Evolutionary conservation across 148 eudicot genomes (phyloP).

Genomic region (Diospyros kaki): DNA sequence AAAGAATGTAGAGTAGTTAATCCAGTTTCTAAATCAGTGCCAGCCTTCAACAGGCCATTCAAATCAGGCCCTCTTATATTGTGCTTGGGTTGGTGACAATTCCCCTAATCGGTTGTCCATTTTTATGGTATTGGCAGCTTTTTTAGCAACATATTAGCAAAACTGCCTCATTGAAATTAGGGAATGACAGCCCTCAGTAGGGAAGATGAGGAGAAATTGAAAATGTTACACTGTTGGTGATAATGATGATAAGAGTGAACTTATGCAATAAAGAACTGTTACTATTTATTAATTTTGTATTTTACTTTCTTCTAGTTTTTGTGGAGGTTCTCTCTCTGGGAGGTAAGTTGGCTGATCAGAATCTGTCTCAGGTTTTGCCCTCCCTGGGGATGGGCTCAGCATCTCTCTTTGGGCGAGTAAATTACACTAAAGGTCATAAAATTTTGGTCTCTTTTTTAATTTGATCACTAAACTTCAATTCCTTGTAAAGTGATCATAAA

Average conservation of each 20-base stretch:
- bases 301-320: no score
- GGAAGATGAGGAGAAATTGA: no score
- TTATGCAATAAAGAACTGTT: not conserved
- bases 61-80: not conserved
- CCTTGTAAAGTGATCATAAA: no score
- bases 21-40: constrained; percentile 3
- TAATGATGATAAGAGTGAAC: constrained; percentile 14
- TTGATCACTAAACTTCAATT: no score
- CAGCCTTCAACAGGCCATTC: constrained; percentile 1
- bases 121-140: constrained; percentile 3
- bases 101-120: constrained; percentile 12
- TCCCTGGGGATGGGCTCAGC: no score
- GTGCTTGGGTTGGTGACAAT: not conserved
- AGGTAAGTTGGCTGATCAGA: no score
- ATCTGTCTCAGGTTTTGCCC: no score
- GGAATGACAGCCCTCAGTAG: not conserved
- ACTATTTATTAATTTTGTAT: no score
- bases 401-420: no score
- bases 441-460: no score
- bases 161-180: not conserved
- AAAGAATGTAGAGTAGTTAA: constrained; percentile 16
- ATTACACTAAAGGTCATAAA: no score
- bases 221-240: constrained; percentile 11
- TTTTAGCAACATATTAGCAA: constrained; percentile 1
- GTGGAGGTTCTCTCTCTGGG: no score